Base-by-base conservation (phyloP, 306 rosid species). In the Sphenostylis stenocarpa region DNA sequence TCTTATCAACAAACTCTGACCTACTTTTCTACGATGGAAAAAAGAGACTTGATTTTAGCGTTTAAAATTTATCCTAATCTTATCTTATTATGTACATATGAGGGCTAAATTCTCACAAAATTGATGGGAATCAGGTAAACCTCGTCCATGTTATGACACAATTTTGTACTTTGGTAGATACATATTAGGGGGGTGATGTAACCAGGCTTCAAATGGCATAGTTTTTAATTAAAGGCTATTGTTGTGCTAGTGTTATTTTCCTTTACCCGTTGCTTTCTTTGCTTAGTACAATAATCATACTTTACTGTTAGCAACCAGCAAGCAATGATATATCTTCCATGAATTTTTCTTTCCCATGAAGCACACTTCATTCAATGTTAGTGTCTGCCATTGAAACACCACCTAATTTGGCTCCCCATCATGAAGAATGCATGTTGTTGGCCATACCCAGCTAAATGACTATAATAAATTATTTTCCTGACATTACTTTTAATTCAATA, bases 331-430 rank as follows among this genome's bases (percentile, higher is more conserved):
- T 44, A 62, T 83, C 80, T 78, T 68, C 67, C 61, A 48, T 36
- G 70, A 70, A 77, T 52, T 63, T 84, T 77, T 84, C 80, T 77
- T 80, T 73, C 36, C 70, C 85, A 52, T 80, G 79, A 82, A 77
- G 82, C 83, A 74, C 71, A 47, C 79, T 77, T 69, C 77, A 81
- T 75, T 64, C 73, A 81, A 38, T 61, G 38, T 56, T 57, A 65
- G 43, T 79, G 84, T 75, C 75, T 64, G 84, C 79, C 81, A 75
- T 72, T 79, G 34, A 34, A 53, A 60, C 20, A 33, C 24, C 76
- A 79, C 15, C 79, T 21, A 75, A 70, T 84, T 44, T 63, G 34
- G 4, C 28, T 68, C 73, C 47, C 26, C 53, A 61, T 75, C 24
- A 75, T 75, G 53, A 67, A 19, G 33, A 62, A 52, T 69, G 58